phyloP scores from a whole-genome alignment of 2,329 filamentous ascomycete species.

The Alternaria arborescens region DNA sequence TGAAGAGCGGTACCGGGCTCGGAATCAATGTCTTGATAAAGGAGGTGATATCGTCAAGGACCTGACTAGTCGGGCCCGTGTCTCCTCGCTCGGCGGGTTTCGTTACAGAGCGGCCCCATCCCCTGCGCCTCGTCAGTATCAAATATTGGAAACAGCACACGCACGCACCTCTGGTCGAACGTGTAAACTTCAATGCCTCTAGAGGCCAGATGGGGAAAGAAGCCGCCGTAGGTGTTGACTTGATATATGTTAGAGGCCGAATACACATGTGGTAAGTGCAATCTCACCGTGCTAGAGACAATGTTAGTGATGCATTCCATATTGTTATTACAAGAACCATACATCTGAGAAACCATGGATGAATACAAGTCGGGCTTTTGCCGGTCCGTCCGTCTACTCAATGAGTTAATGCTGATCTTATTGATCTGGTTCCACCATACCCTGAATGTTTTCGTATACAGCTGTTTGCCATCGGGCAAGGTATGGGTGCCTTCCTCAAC shows the following conservation, averaged over 20 bases:
- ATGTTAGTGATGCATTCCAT: slow-evolving; percentile 4
- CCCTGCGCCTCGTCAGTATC: slow-evolving; percentile 54
- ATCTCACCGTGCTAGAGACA: slow-evolving; percentile 21
- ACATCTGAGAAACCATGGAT: slow-evolving; percentile 86
- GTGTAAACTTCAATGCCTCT: slow-evolving; percentile 77
- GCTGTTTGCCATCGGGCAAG: slow-evolving; percentile 60
- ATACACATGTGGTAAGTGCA: not conserved
- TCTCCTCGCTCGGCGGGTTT: slow-evolving; percentile 70
- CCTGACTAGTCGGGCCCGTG: slow-evolving; percentile 75
- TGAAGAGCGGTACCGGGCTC: slow-evolving; percentile 70
- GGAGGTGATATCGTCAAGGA: slow-evolving; percentile 79
- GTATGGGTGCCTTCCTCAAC: slow-evolving; percentile 62
- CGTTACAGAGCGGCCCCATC: slow-evolving; percentile 81
- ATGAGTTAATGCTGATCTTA: slow-evolving; percentile 18
- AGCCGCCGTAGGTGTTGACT: slow-evolving; percentile 76
- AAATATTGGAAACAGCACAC: not conserved
- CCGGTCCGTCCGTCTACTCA: slow-evolving; percentile 62
- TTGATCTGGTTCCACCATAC: slow-evolving; percentile 43
- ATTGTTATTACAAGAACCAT: slow-evolving; percentile 19
- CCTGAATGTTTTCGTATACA: slow-evolving; percentile 71
- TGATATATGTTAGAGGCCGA: slow-evolving; percentile 28
- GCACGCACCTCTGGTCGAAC: slow-evolving; percentile 75
- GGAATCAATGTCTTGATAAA: slow-evolving; percentile 72
- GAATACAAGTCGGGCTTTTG: slow-evolving; percentile 78
- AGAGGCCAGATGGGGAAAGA: slow-evolving; percentile 75